Evolutionary conservation across 768 basidiomycete genomes (phyloP).

Genomic region (Phallus indusiatus): DNA sequence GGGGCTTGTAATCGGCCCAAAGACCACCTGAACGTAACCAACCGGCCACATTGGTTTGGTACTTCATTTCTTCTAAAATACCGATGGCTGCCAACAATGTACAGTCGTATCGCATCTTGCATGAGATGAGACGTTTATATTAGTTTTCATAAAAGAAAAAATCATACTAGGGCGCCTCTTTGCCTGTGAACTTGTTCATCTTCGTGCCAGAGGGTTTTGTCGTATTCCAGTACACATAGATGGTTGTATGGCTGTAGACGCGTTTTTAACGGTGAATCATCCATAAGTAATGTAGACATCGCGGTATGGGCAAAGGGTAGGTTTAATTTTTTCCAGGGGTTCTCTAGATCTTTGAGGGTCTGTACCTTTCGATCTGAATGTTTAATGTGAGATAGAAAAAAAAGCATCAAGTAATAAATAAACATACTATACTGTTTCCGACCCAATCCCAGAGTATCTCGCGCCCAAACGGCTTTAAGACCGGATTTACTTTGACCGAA

Average conservation of each 20-base stretch:
- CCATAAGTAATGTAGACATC: slow-evolving; percentile 38
- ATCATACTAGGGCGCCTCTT: not conserved
- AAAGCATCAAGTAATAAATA: not conserved
- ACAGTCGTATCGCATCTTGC: not conserved
- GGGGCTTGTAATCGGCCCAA: slow-evolving; percentile 5
- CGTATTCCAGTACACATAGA: slow-evolving; percentile 66
- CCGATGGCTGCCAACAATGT: slow-evolving; percentile 60
- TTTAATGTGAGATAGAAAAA: not conserved
- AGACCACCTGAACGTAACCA: slow-evolving; percentile 58
- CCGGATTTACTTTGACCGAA: not conserved
- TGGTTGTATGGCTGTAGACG: slow-evolving; percentile 75
- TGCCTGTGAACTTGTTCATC: not conserved
- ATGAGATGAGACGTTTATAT: not conserved
- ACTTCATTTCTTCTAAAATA: slow-evolving; percentile 49
- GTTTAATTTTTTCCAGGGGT: slow-evolving; percentile 13
- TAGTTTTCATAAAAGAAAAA: not conserved
- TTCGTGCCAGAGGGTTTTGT: slow-evolving; percentile 14
- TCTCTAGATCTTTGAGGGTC: slow-evolving; percentile 28
- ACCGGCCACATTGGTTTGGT: slow-evolving; percentile 52
- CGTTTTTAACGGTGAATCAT: slow-evolving; percentile 46
- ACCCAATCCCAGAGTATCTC: slow-evolving; percentile 19
- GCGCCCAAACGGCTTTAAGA: slow-evolving; percentile 18
- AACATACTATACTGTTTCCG: slow-evolving; percentile 16
- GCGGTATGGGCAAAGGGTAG: slow-evolving; percentile 27
- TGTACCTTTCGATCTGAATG: slow-evolving; percentile 18